Evolutionary conservation across 129 eudicot genomes (phyloP).

Genomic region (Escallonia herrerae): DNA sequence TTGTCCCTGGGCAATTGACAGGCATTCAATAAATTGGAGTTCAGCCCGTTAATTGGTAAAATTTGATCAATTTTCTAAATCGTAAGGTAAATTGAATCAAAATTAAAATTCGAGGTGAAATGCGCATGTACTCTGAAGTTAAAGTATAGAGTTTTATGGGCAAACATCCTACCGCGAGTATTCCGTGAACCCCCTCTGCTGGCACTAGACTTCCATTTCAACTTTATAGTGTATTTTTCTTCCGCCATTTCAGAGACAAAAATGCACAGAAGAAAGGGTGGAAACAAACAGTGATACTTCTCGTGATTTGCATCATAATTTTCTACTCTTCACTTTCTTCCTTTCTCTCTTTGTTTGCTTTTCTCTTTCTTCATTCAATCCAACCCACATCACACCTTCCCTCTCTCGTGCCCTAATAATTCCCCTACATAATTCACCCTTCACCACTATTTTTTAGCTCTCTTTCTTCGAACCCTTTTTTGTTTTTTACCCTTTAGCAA

Average conservation of each 20-base stretch:
- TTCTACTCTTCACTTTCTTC: neutral
- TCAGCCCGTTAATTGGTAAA: too few species aligned
- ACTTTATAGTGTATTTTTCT: neutral
- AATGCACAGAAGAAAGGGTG: neutral
- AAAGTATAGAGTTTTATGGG: too few species aligned
- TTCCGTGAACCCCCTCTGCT: too few species aligned
- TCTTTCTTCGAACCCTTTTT: constrained; percentile 10
- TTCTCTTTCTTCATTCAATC: constrained; percentile 9
- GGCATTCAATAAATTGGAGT: too few species aligned
- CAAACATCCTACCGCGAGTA: too few species aligned
- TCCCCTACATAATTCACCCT: neutral
- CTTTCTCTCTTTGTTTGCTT: neutral
- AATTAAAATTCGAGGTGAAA: too few species aligned
- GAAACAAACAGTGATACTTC: constrained; percentile 35
- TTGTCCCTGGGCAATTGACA: too few species aligned
- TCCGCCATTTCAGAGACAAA: constrained; percentile 10
- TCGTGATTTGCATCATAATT: constrained; percentile 25
- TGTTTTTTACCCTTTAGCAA: constrained; percentile 9
- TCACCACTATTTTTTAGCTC: constrained; percentile 10
- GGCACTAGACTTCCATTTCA: too few species aligned
- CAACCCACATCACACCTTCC: constrained; percentile 1
- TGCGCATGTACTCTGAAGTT: too few species aligned
- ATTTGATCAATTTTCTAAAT: too few species aligned
- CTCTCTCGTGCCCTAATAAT: constrained; percentile 26
- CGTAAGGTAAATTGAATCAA: too few species aligned